Evolutionary conservation across 176 grass and related monocot species (phyloP).

Genomic region (Musa beccarii): DNA sequence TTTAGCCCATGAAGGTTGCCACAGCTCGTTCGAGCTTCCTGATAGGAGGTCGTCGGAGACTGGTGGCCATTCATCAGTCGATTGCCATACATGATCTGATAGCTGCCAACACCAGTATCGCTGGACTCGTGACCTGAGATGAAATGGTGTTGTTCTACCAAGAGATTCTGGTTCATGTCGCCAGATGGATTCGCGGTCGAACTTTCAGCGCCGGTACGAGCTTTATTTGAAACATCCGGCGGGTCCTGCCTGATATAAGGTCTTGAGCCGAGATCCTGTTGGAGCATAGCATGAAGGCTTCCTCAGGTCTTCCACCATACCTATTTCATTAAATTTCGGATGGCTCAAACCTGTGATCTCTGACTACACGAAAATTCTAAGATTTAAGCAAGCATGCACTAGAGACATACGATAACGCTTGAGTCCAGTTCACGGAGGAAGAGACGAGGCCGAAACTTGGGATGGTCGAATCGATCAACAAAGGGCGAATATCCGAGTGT

Average conservation of each 20-base stretch:
- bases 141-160: slow-evolving; percentile 22
- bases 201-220: slow-evolving; percentile 2
- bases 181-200: slow-evolving; percentile 14
- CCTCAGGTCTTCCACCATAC: slow-evolving; percentile 17
- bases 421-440: slow-evolving; percentile 25
- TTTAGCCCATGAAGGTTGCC: slow-evolving; percentile 25
- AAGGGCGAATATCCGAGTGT: slow-evolving; percentile 7
- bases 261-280: slow-evolving; percentile 15
- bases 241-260: slow-evolving; percentile 21
- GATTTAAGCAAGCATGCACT: background rate
- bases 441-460: slow-evolving; percentile 20
- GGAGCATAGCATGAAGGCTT: slow-evolving; percentile 24
- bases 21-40: slow-evolving; percentile 7
- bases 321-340: slow-evolving; percentile 19
- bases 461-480: slow-evolving; percentile 24
- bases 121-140: slow-evolving; percentile 1
- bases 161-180: slow-evolving; percentile 21
- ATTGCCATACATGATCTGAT: slow-evolving; percentile 13
- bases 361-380: background rate
- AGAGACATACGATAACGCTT: slow-evolving; percentile 13
- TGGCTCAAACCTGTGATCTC: slow-evolving; percentile 18
- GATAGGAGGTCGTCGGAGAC: background rate
- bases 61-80: background rate
- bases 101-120: slow-evolving; percentile 11
- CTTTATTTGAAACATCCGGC: slow-evolving; percentile 16